Evolutionary conservation across 2,329 filamentous ascomycete genomes (phyloP), one percentile per base, ranked within the genome.

Genomic region (Arthrobotrys megalospora): DNA sequence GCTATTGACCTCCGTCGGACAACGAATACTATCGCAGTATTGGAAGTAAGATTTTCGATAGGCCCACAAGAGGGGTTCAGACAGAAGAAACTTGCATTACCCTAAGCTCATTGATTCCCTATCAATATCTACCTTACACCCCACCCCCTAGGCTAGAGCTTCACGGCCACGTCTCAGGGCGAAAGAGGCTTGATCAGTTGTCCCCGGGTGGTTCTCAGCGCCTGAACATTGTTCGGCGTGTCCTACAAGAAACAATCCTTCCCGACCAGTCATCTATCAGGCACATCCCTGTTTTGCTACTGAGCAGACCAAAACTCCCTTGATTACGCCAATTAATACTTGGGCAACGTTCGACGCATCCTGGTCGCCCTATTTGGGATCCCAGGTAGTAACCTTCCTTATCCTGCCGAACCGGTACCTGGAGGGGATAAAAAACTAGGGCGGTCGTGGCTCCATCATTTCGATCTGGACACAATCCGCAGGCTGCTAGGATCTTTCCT

Each of bases 271-370:
- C 73, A 77, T 70, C 66, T 63, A 77, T 77, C 73, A 77, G 73
- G 73, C 66, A 70, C 66, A 77, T 71, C 73, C 73, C 73, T 77
- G 73, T 53, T 77, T 60, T 66, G 65, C 60, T 70, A 70, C 66
- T 41, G 65, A 66, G 60, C 48, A 77, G 65, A 65, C 65, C 64
- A 66, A 77, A 77, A 70, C 58, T 77, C 73, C 73, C 73, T 77
- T 77, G 72, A 77, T 77, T 64, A 77, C 72, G 60, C 72, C 72
- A 77, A 77, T 77, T 77, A 77, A 68, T 68, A 66, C 73, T 77
- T 71, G 73, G 65, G 66, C 50, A 77, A 66, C 65, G 66, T 60
- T 77, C 66, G 60, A 77, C 41, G 11, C 45, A 77, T 66, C 73
- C 73, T 71, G 45, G 73, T 63, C 73, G 50, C 73, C 73, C 60